Base-by-base conservation (phyloP, 352 stramenopile genomes). In the Phytophthora pluvialis region DNA sequence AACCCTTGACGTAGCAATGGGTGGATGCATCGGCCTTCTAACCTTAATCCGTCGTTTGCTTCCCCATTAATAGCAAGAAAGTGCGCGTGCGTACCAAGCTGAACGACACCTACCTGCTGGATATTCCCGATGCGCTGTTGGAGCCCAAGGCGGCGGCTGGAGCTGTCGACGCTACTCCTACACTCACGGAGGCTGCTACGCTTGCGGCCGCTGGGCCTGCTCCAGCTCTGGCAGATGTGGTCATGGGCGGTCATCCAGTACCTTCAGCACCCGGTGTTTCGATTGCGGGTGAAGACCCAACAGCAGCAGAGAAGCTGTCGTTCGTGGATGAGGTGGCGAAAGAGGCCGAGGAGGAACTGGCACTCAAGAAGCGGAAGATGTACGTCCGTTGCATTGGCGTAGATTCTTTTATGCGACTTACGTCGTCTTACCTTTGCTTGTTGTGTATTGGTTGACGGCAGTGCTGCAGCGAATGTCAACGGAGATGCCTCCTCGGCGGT, bases 11-110 rank as follows among this genome's bases (percentile, higher is more conserved):
- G 21, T 31, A 33, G 16, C 6, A 45, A 40, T 36, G n/a, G 12
- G 13, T 45, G 44, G 33, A 62, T 62, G 31, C 36, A 13, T 39
- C 29, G 1, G 15, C 31, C 4, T 39, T 42, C 49, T 54, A 66
- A 59, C 33, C 46, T 21, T 13, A 21, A 45, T 33, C 32, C 36
- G 10, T 40, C 8, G 21, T 59, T 13, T 69, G 9, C 31, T 50
- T 12, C 28, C 25, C 70, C 33, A 36, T 15, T 31, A 50, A 7
- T 59, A 93, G 85, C 60, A 93, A 93, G 62, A 91, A 90, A 53
- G 73, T 89, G 9, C 80, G 81, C 36, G 81, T 93, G 55, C 68
- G 74, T 45, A 84, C 85, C 21, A 92, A 92, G 49, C 67, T 92
- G 25, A 76, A 77, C 39, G 78, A 73, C 13, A 74, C 66, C 11